Conservation (phyloP, 345 rosid genomes). For the Brassica incana region DNA sequence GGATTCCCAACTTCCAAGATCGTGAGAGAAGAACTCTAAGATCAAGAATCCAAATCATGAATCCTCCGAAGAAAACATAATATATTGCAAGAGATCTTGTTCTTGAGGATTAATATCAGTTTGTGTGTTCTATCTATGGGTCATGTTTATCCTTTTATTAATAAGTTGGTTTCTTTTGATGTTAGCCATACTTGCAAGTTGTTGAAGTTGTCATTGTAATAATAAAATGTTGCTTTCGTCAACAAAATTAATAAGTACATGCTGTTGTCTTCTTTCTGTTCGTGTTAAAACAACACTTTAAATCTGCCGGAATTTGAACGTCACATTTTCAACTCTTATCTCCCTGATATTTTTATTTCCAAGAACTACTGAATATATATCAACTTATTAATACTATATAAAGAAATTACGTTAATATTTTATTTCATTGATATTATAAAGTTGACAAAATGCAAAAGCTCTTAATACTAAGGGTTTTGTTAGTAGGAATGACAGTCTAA, state of each 20-base stretch:
- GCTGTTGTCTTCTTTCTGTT: not conserved
- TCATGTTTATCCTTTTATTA: not conserved
- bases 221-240: conserved; percentile 16
- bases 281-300: not conserved
- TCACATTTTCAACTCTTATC: not conserved
- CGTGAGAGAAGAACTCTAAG: conserved; percentile 30
- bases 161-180: not conserved
- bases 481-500: too few species aligned
- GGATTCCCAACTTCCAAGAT: conserved; percentile 4
- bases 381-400: too few species aligned
- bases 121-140: not conserved
- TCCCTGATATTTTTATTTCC: too few species aligned
- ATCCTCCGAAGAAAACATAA: not conserved
- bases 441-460: too few species aligned
- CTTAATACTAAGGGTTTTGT: too few species aligned
- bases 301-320: not conserved
- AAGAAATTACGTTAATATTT: too few species aligned
- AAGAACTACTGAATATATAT: too few species aligned
- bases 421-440: too few species aligned
- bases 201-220: not conserved
- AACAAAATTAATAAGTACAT: not conserved
- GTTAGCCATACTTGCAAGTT: conserved; percentile 4
- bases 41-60: conserved; percentile 7
- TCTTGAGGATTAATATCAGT: not conserved
- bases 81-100: conserved; percentile 9